phyloP scores from a whole-genome alignment of 2,329 filamentous ascomycete genomes.

The Nothophoma quercina region DNA sequence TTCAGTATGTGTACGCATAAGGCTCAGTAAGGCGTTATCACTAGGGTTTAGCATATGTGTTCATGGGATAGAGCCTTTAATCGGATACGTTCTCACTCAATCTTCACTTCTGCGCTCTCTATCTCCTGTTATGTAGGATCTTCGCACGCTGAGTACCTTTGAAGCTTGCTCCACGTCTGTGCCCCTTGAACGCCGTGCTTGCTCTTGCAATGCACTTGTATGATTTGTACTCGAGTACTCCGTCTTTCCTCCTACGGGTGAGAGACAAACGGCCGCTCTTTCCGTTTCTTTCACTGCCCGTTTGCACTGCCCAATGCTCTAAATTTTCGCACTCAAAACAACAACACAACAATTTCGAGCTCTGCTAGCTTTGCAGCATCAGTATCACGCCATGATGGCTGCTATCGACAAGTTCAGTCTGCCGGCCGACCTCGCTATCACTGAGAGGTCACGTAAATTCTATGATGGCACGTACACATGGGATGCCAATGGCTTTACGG shows the following conservation, averaged over 20 bases:
- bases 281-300: conserved; percentile 5
- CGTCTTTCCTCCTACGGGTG: no score
- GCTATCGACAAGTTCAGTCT: neutral
- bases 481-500: conserved; percentile 35
- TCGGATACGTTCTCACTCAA: neutral
- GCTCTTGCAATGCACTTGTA: no score
- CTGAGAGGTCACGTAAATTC: conserved; percentile 36
- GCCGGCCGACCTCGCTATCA: conserved; percentile 15
- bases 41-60: neutral
- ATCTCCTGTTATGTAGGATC: no score
- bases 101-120: no score
- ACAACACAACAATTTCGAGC: neutral
- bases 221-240: no score
- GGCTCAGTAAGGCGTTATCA: conserved; percentile 3
- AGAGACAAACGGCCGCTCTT: conserved; percentile 4
- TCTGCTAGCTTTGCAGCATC: neutral
- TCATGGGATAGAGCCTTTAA: conserved; percentile 1
- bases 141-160: no score
- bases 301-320: conserved; percentile 3
- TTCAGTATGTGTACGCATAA: conserved; percentile 2
- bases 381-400: no score
- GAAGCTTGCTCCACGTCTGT: no score
- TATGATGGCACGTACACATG: conserved; percentile 40
- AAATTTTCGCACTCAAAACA: neutral
- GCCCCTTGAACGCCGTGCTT: no score